Conservation (phyloP, 176 grass and related monocot genomes). For the Bolboschoenus planiculmis region DNA sequence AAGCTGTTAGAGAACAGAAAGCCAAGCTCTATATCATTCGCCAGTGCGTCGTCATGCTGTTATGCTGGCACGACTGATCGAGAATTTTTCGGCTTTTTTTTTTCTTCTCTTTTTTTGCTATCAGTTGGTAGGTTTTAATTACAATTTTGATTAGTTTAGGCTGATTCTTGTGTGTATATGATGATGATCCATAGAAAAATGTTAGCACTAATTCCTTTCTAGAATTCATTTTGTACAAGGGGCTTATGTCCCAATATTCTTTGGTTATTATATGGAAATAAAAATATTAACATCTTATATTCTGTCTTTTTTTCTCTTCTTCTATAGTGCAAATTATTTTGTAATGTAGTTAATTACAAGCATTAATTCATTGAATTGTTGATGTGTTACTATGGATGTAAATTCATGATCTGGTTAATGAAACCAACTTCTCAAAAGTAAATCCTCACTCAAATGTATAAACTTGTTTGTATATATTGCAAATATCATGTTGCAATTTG, state of each 20-base stretch:
- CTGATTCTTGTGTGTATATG: conserved; percentile 21
- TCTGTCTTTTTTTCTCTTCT: not conserved
- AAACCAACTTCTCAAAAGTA: not conserved
- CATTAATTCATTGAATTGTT: not conserved
- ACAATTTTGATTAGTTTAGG: conserved; percentile 14
- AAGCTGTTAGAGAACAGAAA: conserved; percentile 23
- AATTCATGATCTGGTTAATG: not conserved
- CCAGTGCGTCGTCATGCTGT: conserved; percentile 24
- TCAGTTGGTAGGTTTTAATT: not conserved
- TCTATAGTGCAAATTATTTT: not conserved
- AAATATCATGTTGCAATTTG: not conserved
- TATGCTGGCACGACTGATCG: conserved; percentile 32
- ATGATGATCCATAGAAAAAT: conserved; percentile 11
- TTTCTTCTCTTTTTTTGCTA: not conserved
- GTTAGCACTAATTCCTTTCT: conserved; percentile 1
- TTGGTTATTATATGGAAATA: not conserved
- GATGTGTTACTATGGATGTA: not conserved
- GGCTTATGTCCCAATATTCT: not conserved
- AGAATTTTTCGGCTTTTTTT: not conserved
- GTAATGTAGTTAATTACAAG: not conserved
- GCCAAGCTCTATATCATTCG: conserved; percentile 36
- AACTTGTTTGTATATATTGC: not conserved
- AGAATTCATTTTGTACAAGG: not conserved
- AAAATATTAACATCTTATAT: not conserved
- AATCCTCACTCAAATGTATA: not conserved